Conservation (phyloP, 768 basidiomycete species). For the Nidularia pulvinata region DNA sequence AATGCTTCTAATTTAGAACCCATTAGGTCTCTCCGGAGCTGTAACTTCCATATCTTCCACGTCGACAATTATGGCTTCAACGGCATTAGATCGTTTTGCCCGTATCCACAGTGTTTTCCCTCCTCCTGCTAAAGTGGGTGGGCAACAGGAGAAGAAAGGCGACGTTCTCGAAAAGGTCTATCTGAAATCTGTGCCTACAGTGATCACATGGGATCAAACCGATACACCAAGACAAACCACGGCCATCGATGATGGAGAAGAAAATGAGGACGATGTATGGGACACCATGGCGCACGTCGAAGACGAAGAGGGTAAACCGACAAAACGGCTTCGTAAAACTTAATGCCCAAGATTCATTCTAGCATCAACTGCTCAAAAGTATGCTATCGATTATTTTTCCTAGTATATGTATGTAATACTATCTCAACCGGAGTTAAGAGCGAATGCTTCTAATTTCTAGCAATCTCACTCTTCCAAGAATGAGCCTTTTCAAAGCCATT, state of each 20-base stretch:
- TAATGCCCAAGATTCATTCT: not conserved
- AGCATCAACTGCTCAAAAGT: not conserved
- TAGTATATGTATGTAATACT: no score
- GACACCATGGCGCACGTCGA: constrained; percentile 57
- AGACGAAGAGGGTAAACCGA: constrained; percentile 6
- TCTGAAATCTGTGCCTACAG: constrained; percentile 61
- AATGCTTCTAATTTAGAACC: not conserved
- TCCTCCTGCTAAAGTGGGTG: constrained; percentile 44
- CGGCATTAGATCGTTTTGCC: constrained; percentile 67
- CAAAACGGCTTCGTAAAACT: constrained; percentile 5
- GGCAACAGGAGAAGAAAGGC: constrained; percentile 57
- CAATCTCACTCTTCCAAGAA: constrained; percentile 84
- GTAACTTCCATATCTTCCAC: constrained; percentile 63
- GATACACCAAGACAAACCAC: not conserved
- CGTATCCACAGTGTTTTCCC: constrained; percentile 66
- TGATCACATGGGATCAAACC: constrained; percentile 59
- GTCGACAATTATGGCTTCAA: constrained; percentile 54
- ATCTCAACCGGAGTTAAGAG: not conserved
- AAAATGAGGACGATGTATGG: constrained; percentile 62
- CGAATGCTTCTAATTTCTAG: constrained; percentile 9
- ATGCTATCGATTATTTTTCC: not conserved
- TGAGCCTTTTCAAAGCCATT: constrained; percentile 95
- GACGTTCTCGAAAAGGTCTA: constrained; percentile 63
- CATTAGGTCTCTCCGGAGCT: constrained; percentile 65
- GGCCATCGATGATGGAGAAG: constrained; percentile 13